phyloP scores from a whole-genome alignment of 306 rosid genomes.

The Spatholobus suberectus region DNA sequence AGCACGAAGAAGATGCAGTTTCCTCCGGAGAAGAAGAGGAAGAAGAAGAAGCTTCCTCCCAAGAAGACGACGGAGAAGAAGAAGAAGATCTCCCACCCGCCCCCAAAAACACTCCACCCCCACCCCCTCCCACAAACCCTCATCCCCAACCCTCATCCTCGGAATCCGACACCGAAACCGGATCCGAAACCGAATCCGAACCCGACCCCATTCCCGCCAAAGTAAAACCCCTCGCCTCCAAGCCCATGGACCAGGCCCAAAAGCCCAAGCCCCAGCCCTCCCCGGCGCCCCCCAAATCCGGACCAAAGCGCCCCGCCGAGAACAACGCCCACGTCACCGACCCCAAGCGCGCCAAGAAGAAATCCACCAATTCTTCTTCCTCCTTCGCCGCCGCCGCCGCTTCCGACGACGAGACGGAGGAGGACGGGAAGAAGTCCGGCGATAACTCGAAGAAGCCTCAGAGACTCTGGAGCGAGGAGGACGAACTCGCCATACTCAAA shows the following conservation, averaged over 20 bases:
- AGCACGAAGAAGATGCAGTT: neutral
- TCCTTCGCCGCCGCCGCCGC: neutral
- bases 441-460: slow-evolving; percentile 22
- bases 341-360: slow-evolving; percentile 57
- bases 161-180: slow-evolving; percentile 53
- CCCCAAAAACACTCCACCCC: slow-evolving; percentile 43
- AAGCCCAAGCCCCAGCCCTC: slow-evolving; percentile 31
- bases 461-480: slow-evolving; percentile 68
- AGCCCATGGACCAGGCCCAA: slow-evolving; percentile 61
- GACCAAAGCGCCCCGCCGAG: slow-evolving; percentile 45
- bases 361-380: neutral
- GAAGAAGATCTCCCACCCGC: slow-evolving; percentile 35
- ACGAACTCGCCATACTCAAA: slow-evolving; percentile 54
- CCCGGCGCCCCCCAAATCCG: slow-evolving; percentile 39
- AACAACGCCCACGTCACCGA: neutral
- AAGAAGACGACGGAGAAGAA: slow-evolving; percentile 51
- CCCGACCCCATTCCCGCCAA: slow-evolving; percentile 46
- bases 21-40: slow-evolving; percentile 38
- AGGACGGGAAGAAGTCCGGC: slow-evolving; percentile 12
- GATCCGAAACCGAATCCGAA: slow-evolving; percentile 57
- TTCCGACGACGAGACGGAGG: slow-evolving; percentile 40
- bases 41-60: slow-evolving; percentile 47
- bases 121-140: slow-evolving; percentile 24
- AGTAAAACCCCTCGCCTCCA: slow-evolving; percentile 55
- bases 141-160: slow-evolving; percentile 49